Evolutionary conservation across 2,329 filamentous ascomycete species (phyloP), one percentile per base, ranked within the genome.

Genomic region (Cladosporium sp.): DNA sequence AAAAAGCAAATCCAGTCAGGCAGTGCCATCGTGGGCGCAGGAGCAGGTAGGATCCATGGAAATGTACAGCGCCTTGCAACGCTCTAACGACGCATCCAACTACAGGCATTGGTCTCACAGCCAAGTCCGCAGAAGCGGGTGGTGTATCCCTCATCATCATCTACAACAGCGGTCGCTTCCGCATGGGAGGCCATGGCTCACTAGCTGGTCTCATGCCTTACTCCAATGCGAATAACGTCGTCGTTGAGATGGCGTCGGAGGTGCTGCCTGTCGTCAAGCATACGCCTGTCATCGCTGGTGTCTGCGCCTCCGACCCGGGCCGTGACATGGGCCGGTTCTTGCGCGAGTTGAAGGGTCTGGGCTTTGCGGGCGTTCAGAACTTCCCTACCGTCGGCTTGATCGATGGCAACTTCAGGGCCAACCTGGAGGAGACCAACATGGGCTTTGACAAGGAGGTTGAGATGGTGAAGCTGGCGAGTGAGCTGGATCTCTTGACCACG

Each of bases 401-500:
- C 34, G 85, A 88, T 65, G 84, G 83, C 1, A 74, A 74, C 10
- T 87, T 88, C 63, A 76, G 85, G 10, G 74, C 75, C 18, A 83
- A 84, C 58, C 74, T 89, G 1, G 85, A 88, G 63, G 84, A 87
- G 66, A 87, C 84, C 1, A 84, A 81, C 8, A 88, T 88, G 83
- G 79, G 80, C 1, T 88, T 82, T 61, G 77, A 76, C 13, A 69
- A 76, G 7, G 85, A 89, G 63, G 84, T 88, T 2, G 81, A 83
- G 46, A 81, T 87, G 76, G 77, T 88, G 43, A 72, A 73, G 9
- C 61, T 74, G n/a, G 85, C 85, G 1, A 77, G 75, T 42, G 69
- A 75, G 40, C 68, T 84, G 68, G 83, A 77, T 28, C 68, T 87
- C 14, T 67, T 88, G 13, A 88, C 85, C 0, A 84, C 83, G 6